Evolutionary conservation across 2,329 filamentous ascomycete genomes (phyloP), one percentile per base, ranked within the genome.

Genomic region (Penicillium verrucosum): DNA sequence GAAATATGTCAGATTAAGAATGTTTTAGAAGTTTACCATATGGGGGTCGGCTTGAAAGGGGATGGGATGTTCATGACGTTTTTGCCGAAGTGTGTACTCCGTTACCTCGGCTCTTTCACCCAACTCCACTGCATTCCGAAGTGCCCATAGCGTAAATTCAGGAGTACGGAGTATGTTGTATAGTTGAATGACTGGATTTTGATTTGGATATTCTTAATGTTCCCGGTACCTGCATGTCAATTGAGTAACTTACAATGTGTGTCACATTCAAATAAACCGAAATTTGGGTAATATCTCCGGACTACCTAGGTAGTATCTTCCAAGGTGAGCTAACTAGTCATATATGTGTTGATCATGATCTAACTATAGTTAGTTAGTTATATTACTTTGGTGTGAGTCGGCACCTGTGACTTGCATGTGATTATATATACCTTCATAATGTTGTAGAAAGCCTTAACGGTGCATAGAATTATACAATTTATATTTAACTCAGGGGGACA

Each of bases 21-120:
- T 42, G 47, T 56, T 46, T 46, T 43, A 46, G 40, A 58, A 54
- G 14, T 25, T 30, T 21, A 60, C 46, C 59, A 60, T 59, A 70
- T 68, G 64, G 62, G 60, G 62, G 60, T 70, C 70, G 70, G 69
- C 63, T 63, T 34, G 29, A 45, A 44, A 12, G 49, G 61, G 53
- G 54, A 52, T 56, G 62, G 41, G 41, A 62, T 60, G 62, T 68
- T 64, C 68, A 73, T 72, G 70, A 73, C 70, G 70, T 72, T 65
- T 65, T 71, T 72, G 58, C 70, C 70, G 69, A 71, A 63, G 55
- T 50, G 37, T 70, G 63, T 66, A 29, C 25, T 25, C 25, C 25
- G 27, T 29, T 29, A 66, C 70, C 70, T 73, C 70, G 70, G 70
- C 63, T 71, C 62, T 56, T 58, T 56, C 57, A 44, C 48, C 37